Evolutionary conservation across 495 filamentous ascomycete genomes (phyloP), one percentile per base, ranked within the genome.

Genomic region (Pseudoneurospora amorphoporcata): DNA sequence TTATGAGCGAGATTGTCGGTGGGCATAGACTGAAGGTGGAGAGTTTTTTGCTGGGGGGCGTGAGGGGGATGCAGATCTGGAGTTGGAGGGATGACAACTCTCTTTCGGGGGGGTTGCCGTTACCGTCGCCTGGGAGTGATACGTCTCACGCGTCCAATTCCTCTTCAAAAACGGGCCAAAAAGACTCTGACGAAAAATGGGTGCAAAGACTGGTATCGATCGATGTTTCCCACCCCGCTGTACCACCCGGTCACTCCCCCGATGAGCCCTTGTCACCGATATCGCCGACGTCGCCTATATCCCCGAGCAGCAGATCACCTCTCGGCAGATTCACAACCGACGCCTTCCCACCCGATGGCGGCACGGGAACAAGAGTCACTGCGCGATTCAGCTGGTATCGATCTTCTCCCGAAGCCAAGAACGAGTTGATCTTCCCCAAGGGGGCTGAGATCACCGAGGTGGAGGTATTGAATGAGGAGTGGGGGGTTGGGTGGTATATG

Each of bases 391-490:
- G 86, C 8, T 96, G 89, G 84, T 93, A 90, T 76, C 93, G 53
- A 32, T 65, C 92, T 8, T 86, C 86, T 7, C 78, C 77, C 0
- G 88, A 83, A 7, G 80, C 78, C 7, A 80, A 82, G 40, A 91
- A 96, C 79, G 94, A 97, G 83, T 78, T 97, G 70, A 82, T 88
- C 75, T 97, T 97, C 76, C 94, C 94, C 3, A 90, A 88, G 71
- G 90, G 91, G 6, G 93, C 94, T 0, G 92, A 95, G 80, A 87
- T 97, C 12, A 84, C 85, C 3, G 94, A 97, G 84, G 88, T 89
- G 41, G 88, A 92, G 81, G 90, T 92, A 79, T 88, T 94, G 61
- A 97, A 95, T 80, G 92, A 89, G 45, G 93, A 96, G 79, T 97
- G 93, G 93, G 92, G 84, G 71, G 89, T 88, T 83, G 94, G 94